These are phyloP conservation scores for Aspergillus latus DNA, from an alignment of 2,329 filamentous ascomycete genomes.

Conservation along the genomic window DNA sequence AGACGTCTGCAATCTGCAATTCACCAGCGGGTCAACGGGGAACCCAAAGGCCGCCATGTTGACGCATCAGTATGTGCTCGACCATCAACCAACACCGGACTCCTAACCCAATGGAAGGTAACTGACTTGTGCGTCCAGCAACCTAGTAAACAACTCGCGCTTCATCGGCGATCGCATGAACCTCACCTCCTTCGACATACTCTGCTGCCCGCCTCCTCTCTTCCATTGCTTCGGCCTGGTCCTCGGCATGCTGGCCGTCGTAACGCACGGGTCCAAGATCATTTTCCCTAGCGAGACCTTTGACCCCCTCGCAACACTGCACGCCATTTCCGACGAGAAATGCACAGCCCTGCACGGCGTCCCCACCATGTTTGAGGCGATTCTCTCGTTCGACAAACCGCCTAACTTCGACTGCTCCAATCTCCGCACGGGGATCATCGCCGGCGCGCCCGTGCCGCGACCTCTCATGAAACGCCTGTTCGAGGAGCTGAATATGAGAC, in stretches of 20 bases:
- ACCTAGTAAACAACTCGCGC: conserved; percentile 61
- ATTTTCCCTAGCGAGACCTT: conserved; percentile 76
- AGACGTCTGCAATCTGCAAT: conserved; percentile 72
- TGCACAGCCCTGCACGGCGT: conserved; percentile 79
- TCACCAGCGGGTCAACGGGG: conserved; percentile 73
- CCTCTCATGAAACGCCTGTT: conserved; percentile 73
- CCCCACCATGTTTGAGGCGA: conserved; percentile 78
- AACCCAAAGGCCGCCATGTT: conserved; percentile 73
- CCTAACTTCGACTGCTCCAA: conserved; percentile 49
- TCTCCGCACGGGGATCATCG: conserved; percentile 74
- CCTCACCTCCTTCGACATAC: conserved; percentile 63
- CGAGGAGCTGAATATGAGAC: conserved; percentile 69
- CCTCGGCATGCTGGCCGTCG: conserved; percentile 67
- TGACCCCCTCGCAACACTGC: conserved; percentile 64
- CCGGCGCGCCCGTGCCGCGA: conserved; percentile 72
- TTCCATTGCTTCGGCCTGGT: conserved; percentile 87
- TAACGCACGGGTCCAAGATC: conserved; percentile 74
- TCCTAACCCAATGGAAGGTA: neutral
- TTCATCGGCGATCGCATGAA: conserved; percentile 75
- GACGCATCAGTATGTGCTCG: conserved; percentile 59
- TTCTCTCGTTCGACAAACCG: conserved; percentile 52
- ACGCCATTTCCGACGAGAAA: conserved; percentile 64
- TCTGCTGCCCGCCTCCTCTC: conserved; percentile 79
- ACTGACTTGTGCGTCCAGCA: conserved; percentile 27
- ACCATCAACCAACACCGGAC: neutral